Conservation (phyloP, 352 stramenopile genomes). For the Thalassiosira hispida region DNA sequence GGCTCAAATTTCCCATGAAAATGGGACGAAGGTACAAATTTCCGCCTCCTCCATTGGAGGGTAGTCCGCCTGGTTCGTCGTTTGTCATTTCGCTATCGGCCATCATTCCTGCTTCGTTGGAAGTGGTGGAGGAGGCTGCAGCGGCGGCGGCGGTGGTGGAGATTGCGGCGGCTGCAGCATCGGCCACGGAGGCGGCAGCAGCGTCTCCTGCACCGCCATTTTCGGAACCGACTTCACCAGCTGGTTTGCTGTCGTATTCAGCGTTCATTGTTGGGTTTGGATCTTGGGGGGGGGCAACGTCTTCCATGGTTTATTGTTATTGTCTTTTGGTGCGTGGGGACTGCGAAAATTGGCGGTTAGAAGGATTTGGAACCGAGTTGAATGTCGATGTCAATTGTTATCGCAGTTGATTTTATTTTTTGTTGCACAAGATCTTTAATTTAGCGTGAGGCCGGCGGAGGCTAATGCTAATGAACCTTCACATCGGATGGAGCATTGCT, state of each 20-base stretch:
- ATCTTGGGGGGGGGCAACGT: constrained; percentile 16
- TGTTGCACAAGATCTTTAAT: too few species aligned
- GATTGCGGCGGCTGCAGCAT: too few species aligned
- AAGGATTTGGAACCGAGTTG: too few species aligned
- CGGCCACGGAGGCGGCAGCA: too few species aligned
- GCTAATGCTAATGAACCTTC: background rate
- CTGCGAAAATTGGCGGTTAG: background rate
- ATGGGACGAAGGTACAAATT: constrained; percentile 62
- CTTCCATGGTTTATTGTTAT: constrained; percentile 13
- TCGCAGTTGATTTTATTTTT: too few species aligned
- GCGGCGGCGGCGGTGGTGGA: too few species aligned
- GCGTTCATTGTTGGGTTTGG: constrained; percentile 1
- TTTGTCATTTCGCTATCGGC: background rate
- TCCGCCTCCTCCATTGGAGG: background rate
- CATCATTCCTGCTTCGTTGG: background rate
- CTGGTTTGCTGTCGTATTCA: background rate
- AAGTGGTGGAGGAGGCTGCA: too few species aligned
- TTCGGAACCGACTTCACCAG: background rate
- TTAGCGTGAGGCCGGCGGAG: too few species aligned
- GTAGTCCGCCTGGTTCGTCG: background rate
- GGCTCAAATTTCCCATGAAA: constrained; percentile 78
- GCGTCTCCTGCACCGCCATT: background rate
- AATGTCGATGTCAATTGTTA: background rate
- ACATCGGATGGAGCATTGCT: background rate
- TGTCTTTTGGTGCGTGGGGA: background rate